phyloP scores from a whole-genome alignment of 371 early-diverging fungal species.

The Encephalitozoon romaleae region DNA sequence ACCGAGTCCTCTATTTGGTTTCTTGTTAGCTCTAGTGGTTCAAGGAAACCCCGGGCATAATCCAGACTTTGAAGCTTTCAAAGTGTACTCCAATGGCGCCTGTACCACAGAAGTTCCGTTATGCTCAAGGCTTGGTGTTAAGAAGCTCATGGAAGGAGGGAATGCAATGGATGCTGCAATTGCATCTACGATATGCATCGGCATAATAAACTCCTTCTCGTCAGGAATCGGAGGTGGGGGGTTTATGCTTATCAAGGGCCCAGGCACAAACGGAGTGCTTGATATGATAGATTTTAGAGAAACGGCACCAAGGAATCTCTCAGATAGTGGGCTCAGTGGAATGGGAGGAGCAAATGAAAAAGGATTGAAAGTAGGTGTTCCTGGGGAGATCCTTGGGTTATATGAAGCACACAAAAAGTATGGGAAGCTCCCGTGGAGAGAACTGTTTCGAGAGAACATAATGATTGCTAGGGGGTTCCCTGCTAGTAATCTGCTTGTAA shows the following conservation, averaged over 20 bases:
- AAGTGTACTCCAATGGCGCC: neutral
- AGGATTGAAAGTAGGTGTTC: slow-evolving; percentile 74
- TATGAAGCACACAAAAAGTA: slow-evolving; percentile 69
- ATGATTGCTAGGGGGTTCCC: slow-evolving; percentile 68
- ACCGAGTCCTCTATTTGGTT: neutral
- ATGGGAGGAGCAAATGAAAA: slow-evolving; percentile 67
- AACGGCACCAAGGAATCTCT: slow-evolving; percentile 70
- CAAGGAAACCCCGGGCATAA: neutral
- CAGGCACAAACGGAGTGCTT: slow-evolving; percentile 49
- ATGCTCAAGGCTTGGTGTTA: slow-evolving; percentile 69
- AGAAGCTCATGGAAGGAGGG: slow-evolving; percentile 77
- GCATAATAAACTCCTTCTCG: slow-evolving; percentile 78
- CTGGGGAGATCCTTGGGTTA: slow-evolving; percentile 79
- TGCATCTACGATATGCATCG: slow-evolving; percentile 79
- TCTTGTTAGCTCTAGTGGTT: neutral
- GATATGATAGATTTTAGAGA: slow-evolving; percentile 71
- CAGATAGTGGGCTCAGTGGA: slow-evolving; percentile 67
- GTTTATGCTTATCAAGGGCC: slow-evolving; percentile 76
- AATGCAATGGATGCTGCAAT: slow-evolving; percentile 89
- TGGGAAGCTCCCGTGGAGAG: slow-evolving; percentile 68
- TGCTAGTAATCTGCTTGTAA: slow-evolving; percentile 63
- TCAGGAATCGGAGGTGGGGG: slow-evolving; percentile 96
- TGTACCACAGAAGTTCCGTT: slow-evolving; percentile 67
- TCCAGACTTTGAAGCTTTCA: neutral
- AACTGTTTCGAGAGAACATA: slow-evolving; percentile 72